phyloP scores from a whole-genome alignment of 345 rosid species.

The Geranium brycei region DNA sequence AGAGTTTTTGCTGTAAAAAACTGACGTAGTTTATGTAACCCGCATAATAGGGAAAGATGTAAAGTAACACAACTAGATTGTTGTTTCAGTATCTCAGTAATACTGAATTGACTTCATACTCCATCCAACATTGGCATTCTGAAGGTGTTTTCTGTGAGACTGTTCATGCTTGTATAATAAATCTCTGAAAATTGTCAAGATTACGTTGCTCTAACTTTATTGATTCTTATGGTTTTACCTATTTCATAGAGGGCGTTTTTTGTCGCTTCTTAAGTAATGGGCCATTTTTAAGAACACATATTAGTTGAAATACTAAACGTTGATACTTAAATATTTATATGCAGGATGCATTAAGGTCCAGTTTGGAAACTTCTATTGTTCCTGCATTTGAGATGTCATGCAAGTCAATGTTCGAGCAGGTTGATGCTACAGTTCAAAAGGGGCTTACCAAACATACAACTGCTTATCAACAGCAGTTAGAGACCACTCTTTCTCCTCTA shows the following conservation, averaged over 20 bases:
- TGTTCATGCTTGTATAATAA: neutral
- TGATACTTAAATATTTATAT: constrained; percentile 6
- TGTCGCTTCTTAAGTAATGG: neutral
- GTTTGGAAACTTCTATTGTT: constrained; percentile 51
- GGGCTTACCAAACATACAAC: constrained; percentile 46
- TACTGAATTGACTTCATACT: neutral
- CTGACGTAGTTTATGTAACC: too few species aligned
- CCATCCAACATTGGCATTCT: neutral
- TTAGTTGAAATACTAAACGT: neutral
- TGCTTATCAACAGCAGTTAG: constrained; percentile 58
- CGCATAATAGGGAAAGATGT: too few species aligned
- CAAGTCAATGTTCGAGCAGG: constrained; percentile 68
- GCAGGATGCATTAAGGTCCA: constrained; percentile 51
- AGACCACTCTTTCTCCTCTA: constrained; percentile 46
- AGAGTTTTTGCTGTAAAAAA: too few species aligned
- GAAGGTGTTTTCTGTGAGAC: neutral
- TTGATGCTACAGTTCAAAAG: constrained; percentile 46
- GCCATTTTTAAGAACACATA: neutral
- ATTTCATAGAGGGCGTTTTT: too few species aligned
- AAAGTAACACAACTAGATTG: neutral
- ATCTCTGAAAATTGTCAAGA: neutral
- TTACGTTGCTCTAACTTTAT: neutral
- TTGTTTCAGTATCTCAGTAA: neutral
- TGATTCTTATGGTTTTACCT: neutral
- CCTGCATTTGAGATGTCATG: constrained; percentile 70